Evolutionary conservation across 345 rosid genomes (phyloP).

Genomic region (Turnera subulata): DNA sequence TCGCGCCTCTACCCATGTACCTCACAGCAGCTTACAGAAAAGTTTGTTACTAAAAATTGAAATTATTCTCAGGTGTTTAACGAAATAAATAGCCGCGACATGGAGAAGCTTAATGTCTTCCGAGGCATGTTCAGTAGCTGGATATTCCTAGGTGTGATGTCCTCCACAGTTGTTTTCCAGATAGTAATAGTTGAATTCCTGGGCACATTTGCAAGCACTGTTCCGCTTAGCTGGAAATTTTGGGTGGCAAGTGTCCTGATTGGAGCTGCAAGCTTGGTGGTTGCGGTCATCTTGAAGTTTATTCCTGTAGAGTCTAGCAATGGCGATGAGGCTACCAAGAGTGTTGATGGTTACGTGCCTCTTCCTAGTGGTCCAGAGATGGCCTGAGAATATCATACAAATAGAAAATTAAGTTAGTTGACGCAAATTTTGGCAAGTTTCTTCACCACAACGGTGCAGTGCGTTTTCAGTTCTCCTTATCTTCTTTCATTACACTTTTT

Average conservation of each 20-base stretch:
- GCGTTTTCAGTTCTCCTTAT: too few species aligned
- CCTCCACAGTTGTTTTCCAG: constrained; percentile 54
- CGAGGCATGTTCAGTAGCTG: constrained; percentile 48
- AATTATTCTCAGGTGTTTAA: constrained; percentile 53
- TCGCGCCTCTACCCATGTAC: neutral
- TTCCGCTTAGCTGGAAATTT: constrained; percentile 51
- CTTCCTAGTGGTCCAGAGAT: constrained; percentile 58
- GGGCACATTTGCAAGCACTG: constrained; percentile 61
- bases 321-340: constrained; percentile 9
- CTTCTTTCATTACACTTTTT: too few species aligned
- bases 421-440: too few species aligned
- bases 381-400: constrained; percentile 19
- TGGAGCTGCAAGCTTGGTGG: constrained; percentile 57
- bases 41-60: neutral
- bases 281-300: constrained; percentile 57
- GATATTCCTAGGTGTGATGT: constrained; percentile 55
- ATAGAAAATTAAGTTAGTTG: too few species aligned
- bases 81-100: constrained; percentile 72
- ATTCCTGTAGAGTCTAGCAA: constrained; percentile 40
- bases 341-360: constrained; percentile 61
- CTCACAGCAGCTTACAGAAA: neutral
- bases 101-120: constrained; percentile 66
- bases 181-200: constrained; percentile 51
- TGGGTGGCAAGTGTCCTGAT: constrained; percentile 51
- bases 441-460: too few species aligned